Conservation (phyloP, 1,139 yeast species). For the Geotrichum macrosporum region DNA sequence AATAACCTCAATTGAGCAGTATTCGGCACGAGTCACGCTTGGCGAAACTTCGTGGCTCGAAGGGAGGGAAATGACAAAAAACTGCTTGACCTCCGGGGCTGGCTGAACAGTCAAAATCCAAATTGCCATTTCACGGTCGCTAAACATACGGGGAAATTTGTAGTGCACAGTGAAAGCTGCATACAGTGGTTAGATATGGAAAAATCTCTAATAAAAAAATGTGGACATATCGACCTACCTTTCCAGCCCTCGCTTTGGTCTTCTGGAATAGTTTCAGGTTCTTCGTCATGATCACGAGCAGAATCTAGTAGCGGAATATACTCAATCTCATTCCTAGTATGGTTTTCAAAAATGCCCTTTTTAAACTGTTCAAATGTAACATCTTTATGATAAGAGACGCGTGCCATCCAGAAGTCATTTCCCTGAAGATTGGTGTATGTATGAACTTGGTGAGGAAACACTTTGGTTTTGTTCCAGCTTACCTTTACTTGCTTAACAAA, state of each 20-base stretch:
- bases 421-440: constrained; percentile 39
- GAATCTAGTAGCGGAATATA: constrained; percentile 42
- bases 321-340: constrained; percentile 39
- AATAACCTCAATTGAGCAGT: constrained; percentile 58
- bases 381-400: constrained; percentile 42
- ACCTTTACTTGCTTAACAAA: constrained; percentile 25
- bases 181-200: neutral
- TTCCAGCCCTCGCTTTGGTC: constrained; percentile 13
- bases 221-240: neutral
- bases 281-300: constrained; percentile 36
- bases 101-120: constrained; percentile 46
- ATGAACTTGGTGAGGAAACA: constrained; percentile 33
- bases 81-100: constrained; percentile 38
- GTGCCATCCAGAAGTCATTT: constrained; percentile 47
- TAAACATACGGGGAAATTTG: constrained; percentile 49
- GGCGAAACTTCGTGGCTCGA: constrained; percentile 31
- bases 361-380: constrained; percentile 35
- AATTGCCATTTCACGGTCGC: constrained; percentile 54
- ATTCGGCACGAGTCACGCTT: constrained; percentile 37
- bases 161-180: constrained; percentile 40
- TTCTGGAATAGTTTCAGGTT: constrained; percentile 31
- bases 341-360: constrained; percentile 34
- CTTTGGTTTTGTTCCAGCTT: constrained; percentile 29
- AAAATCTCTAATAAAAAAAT: neutral
- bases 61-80: constrained; percentile 53